These are phyloP conservation scores for Fusarium miscanthi DNA, from an alignment of 2,329 filamentous ascomycete species.

Conservation along the genomic window DNA sequence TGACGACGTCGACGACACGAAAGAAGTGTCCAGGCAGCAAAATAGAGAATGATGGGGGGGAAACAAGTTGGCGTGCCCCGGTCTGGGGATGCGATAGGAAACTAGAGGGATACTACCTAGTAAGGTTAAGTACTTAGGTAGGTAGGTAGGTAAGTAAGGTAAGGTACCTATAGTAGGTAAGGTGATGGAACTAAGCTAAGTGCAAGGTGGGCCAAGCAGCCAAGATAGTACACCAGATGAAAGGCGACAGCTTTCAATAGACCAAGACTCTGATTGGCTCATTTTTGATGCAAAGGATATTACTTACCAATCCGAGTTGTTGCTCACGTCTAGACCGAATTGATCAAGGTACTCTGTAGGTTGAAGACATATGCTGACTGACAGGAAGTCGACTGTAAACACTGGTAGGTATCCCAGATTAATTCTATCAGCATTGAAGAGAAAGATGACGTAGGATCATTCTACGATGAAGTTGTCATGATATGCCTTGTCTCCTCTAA, in stretches of 20 bases:
- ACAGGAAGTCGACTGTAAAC: not conserved
- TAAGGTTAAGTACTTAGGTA: not conserved
- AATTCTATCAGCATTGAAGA: not conserved
- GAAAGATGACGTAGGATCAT: not conserved
- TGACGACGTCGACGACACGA: not conserved
- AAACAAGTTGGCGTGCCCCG: conserved; percentile 3
- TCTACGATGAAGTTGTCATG: not conserved
- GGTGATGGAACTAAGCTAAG: not conserved
- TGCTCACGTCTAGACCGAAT: not conserved
- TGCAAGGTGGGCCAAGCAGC: not conserved
- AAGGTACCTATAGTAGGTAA: not conserved
- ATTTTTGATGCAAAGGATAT: not conserved
- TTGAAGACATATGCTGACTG: no score
- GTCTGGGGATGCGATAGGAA: conserved; percentile 23
- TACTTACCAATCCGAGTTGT: not conserved
- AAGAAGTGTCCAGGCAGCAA: conserved; percentile 14
- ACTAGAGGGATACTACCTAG: not conserved
- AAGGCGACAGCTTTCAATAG: conserved; percentile 42
- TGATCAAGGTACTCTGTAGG: not conserved
- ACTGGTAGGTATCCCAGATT: not conserved
- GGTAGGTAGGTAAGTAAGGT: not conserved
- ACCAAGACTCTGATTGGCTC: conserved; percentile 35
- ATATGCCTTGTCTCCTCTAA: not conserved
- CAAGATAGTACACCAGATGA: not conserved
- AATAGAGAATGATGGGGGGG: conserved; percentile 10